Conservation (phyloP, 2,329 filamentous ascomycete species). For the Botrytis deweyae region DNA sequence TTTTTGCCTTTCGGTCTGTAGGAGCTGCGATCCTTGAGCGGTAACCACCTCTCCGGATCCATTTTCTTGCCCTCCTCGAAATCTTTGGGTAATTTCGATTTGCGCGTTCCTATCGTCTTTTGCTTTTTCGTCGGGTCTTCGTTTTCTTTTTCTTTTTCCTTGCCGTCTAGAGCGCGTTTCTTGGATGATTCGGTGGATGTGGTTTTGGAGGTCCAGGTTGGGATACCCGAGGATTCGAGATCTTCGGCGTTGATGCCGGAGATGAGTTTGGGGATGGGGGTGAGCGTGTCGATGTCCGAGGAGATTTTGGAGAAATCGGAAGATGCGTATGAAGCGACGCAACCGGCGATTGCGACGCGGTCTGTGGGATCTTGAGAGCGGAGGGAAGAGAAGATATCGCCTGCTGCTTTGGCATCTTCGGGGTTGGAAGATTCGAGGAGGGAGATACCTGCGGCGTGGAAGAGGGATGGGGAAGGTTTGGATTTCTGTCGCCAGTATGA, state of each 20-base stretch:
- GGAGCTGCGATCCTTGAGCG: conserved; percentile 80
- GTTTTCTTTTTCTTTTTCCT: conserved; percentile 48
- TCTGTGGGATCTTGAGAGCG: conserved; percentile 66
- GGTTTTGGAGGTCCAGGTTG: conserved; percentile 42
- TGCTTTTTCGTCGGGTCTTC: conserved; percentile 45
- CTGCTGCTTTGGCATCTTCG: conserved; percentile 68
- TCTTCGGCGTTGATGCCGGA: conserved; percentile 58
- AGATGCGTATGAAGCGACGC: conserved; percentile 78
- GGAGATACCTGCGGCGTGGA: conserved; percentile 79
- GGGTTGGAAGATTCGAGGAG: conserved; percentile 72
- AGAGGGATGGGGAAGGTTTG: conserved; percentile 60
- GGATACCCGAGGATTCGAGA: conserved; percentile 67
- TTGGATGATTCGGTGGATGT: conserved; percentile 44
- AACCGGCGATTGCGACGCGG: conserved; percentile 70
- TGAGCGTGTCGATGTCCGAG: conserved; percentile 55
- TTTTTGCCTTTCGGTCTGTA: conserved; percentile 92
- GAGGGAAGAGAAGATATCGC: conserved; percentile 75
- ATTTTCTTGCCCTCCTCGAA: conserved; percentile 75
- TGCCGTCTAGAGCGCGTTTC: conserved; percentile 49
- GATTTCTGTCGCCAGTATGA: conserved; percentile 73
- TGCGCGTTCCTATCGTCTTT: conserved; percentile 42
- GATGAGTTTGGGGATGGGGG: conserved; percentile 61
- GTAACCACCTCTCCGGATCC: conserved; percentile 92
- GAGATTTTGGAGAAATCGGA: conserved; percentile 56
- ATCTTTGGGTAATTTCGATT: conserved; percentile 67